phyloP scores from a whole-genome alignment of 192 early-diverging fungal species.

The Spizellomyces sp. region DNA sequence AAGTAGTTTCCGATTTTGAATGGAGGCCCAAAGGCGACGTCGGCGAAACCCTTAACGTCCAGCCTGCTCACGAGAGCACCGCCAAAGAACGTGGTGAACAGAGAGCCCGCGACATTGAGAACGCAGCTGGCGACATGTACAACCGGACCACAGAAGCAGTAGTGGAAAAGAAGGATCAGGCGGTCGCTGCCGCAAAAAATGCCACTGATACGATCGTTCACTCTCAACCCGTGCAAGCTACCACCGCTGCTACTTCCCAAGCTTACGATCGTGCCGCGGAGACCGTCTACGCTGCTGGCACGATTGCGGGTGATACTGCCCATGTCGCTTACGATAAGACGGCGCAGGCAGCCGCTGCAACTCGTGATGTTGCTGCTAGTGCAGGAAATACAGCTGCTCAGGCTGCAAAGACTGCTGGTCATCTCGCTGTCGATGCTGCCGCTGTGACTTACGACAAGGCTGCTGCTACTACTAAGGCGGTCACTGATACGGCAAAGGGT shows the following conservation, averaged over 20 bases:
- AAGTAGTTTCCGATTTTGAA: neutral
- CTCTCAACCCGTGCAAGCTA: constrained; percentile 21
- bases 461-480: constrained; percentile 13
- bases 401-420: constrained; percentile 7
- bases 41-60: neutral
- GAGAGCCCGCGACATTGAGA: constrained; percentile 10
- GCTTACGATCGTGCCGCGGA: constrained; percentile 16
- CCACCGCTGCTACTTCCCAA: constrained; percentile 5
- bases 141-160: constrained; percentile 5
- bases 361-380: constrained; percentile 1
- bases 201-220: constrained; percentile 1
- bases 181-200: neutral
- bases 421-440: constrained; percentile 21
- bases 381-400: neutral
- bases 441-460: constrained; percentile 23
- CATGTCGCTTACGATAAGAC: constrained; percentile 6
- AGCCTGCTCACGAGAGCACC: neutral
- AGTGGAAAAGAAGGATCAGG: constrained; percentile 13
- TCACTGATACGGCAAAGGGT: constrained; percentile 30
- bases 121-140: neutral
- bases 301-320: constrained; percentile 26
- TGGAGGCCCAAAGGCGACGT: neutral
- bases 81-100: constrained; percentile 17
- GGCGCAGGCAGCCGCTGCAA: constrained; percentile 10
- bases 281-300: constrained; percentile 13